These are phyloP conservation scores for Lojkania enalia DNA, from an alignment of 2,329 filamentous ascomycete genomes.

Conservation along the genomic window DNA sequence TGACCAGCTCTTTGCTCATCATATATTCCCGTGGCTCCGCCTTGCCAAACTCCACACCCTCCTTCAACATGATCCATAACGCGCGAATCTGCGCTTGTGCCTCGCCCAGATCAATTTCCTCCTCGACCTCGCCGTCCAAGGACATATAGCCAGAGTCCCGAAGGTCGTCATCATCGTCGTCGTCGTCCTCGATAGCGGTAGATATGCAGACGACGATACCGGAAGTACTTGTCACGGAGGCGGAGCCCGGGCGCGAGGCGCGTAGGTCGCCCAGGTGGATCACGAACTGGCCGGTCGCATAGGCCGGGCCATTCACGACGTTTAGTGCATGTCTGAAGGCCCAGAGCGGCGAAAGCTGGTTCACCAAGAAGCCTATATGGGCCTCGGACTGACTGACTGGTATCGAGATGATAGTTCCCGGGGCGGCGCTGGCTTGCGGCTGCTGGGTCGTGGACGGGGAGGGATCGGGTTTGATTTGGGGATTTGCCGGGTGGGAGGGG, in stretches of 20 bases:
- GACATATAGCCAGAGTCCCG: constrained; percentile 4
- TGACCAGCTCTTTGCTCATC: constrained; percentile 19
- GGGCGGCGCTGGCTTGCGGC: neutral
- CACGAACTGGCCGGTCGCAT: constrained; percentile 26
- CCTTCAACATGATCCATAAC: constrained; percentile 29
- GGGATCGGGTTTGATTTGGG: constrained; percentile 2
- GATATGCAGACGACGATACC: constrained; percentile 36
- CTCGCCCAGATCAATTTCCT: constrained; percentile 25
- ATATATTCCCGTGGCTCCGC: constrained; percentile 31
- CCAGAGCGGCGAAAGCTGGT: constrained; percentile 34
- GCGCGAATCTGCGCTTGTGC: constrained; percentile 28
- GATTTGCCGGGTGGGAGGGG: neutral
- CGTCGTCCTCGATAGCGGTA: constrained; percentile 15
- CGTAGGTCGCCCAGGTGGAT: constrained; percentile 36
- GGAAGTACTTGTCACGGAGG: constrained; percentile 17
- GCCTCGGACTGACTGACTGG: constrained; percentile 28
- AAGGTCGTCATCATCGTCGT: constrained; percentile 9
- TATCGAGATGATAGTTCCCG: constrained; percentile 25
- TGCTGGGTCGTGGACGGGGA: neutral
- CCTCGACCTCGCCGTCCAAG: constrained; percentile 4
- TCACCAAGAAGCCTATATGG: constrained; percentile 20
- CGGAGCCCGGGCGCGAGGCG: constrained; percentile 16
- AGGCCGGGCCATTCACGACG: constrained; percentile 25
- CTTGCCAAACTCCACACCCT: constrained; percentile 28
- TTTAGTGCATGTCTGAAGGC: constrained; percentile 25